These are phyloP conservation scores for Trichosporon faecale DNA, from an alignment of 1,284 basidiomycete genomes.

Conservation along the genomic window DNA sequence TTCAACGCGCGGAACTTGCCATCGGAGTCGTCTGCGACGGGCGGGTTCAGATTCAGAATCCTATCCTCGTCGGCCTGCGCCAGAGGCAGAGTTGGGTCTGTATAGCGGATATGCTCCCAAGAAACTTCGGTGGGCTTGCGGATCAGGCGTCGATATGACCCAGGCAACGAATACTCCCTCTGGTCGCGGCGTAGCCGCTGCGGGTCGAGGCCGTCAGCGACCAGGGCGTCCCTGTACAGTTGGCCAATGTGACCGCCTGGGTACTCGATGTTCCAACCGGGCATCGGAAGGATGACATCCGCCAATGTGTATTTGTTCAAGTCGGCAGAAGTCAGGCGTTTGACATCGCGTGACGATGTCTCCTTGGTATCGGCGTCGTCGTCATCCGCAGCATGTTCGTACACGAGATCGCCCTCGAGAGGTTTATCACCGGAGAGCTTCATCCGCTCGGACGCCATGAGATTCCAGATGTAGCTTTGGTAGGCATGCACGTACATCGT, in stretches of 20 bases:
- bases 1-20: conserved; percentile 83
- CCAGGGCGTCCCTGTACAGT: conserved; percentile 74
- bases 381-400: conserved; percentile 55
- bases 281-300: conserved; percentile 92
- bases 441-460: conserved; percentile 88
- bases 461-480: conserved; percentile 98
- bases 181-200: conserved; percentile 82
- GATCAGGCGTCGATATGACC: conserved; percentile 88
- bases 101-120: conserved; percentile 81
- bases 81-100: conserved; percentile 84
- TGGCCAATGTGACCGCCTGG: conserved; percentile 78
- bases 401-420: conserved; percentile 83
- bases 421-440: conserved; percentile 72
- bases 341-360: conserved; percentile 58
- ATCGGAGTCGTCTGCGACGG: conserved; percentile 55
- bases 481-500: conserved; percentile 99
- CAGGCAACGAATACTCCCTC: conserved; percentile 86
- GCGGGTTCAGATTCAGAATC: conserved; percentile 72
- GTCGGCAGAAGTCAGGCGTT: conserved; percentile 71
- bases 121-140: conserved; percentile 76
- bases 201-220: conserved; percentile 80
- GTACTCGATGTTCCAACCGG: conserved; percentile 86
- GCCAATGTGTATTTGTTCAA: conserved; percentile 76
- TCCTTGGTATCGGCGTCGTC: conserved; percentile 33
- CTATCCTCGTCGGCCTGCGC: conserved; percentile 93